Evolutionary conservation across 108 stramenopile species (phyloP).

Genomic region (Ochromonas danica): DNA sequence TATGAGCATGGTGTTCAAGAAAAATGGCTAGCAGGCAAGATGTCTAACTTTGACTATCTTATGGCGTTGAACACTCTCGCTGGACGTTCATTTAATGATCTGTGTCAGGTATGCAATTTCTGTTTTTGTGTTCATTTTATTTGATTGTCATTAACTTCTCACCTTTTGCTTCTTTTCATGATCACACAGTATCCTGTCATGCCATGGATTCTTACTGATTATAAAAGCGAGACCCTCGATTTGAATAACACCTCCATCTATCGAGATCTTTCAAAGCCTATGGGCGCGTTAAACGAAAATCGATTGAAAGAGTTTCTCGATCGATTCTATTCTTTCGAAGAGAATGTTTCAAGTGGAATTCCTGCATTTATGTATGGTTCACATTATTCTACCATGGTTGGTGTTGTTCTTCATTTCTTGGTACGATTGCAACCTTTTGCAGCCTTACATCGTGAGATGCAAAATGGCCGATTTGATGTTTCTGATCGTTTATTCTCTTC

Average conservation of each 20-base stretch:
- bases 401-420: conserved; percentile 91
- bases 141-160: conserved; percentile 62
- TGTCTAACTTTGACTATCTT: conserved; percentile 96
- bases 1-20: conserved; percentile 68
- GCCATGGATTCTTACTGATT: conserved; percentile 96
- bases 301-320: conserved; percentile 84
- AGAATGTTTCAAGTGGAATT: conserved; percentile 71
- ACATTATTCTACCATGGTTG: conserved; percentile 93
- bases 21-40: conserved; percentile 51
- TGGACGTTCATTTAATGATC: conserved; percentile 66
- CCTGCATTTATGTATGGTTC: conserved; percentile 97
- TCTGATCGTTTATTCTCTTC: conserved; percentile 93
- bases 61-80: conserved; percentile 87
- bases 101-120: background rate
- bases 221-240: conserved; percentile 77
- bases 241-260: conserved; percentile 72
- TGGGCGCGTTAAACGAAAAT: conserved; percentile 90
- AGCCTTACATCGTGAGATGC: conserved; percentile 79
- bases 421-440: conserved; percentile 92
- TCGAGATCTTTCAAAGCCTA: conserved; percentile 88
- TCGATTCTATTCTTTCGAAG: conserved; percentile 79
- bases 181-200: conserved; percentile 99
- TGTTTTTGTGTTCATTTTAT: background rate
- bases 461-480: conserved; percentile 94
- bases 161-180: conserved; percentile 74